Evolutionary conservation across 768 basidiomycete species (phyloP).

Genomic region (Calocybe indica): DNA sequence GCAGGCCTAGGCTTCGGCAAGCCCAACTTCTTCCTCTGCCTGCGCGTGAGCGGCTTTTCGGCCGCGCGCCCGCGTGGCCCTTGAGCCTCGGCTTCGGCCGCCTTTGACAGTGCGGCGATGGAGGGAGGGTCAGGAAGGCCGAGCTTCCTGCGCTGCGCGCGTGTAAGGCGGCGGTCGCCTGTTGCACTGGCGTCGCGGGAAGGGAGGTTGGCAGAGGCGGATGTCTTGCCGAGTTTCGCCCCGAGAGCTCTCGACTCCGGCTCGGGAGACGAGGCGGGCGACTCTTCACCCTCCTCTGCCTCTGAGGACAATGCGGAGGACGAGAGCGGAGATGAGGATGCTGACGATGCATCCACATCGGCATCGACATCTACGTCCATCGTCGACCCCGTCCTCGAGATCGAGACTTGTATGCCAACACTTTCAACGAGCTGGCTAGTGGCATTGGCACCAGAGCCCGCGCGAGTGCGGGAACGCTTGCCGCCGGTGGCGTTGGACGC

Average conservation of each 20-base stretch:
- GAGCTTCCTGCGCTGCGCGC: conserved; percentile 1
- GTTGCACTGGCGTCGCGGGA: not conserved
- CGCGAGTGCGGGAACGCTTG: conserved; percentile 5
- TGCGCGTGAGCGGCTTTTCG: conserved; percentile 48
- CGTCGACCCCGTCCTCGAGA: conserved; percentile 17
- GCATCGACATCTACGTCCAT: conserved; percentile 11
- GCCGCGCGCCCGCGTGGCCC: not conserved
- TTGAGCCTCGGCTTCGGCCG: not conserved
- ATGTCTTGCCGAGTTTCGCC: no score
- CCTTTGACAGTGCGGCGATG: conserved; percentile 16
- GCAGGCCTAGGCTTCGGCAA: conserved; percentile 49
- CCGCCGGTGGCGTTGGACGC: not conserved
- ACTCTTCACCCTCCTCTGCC: conserved; percentile 2
- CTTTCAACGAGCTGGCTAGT: conserved; percentile 6
- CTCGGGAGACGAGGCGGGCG: not conserved
- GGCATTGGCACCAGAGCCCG: not conserved
- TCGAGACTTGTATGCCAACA: conserved; percentile 16
- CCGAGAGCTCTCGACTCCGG: not conserved
- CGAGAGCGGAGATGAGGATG: not conserved
- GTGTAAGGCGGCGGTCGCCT: not conserved
- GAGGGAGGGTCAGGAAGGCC: no score
- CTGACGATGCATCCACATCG: conserved; percentile 3
- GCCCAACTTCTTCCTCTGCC: conserved; percentile 65
- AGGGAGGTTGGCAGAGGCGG: no score
- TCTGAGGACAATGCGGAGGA: conserved; percentile 16